Conservation (phyloP, 148 eudicot genomes). For the Fagopyrum tataricum region DNA sequence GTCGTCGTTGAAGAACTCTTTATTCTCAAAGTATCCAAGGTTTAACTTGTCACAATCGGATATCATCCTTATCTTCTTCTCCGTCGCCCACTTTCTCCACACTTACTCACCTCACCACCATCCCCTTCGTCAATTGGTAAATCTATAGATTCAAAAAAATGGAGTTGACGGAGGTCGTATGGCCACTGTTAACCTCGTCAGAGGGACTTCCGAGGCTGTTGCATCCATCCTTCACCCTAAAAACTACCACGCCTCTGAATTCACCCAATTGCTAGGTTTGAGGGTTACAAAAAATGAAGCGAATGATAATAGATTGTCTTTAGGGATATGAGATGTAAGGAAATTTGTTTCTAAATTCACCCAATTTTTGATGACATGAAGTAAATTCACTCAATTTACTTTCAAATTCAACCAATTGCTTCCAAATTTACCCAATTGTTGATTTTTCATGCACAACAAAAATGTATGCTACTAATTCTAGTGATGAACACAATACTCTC, state of each 20-base stretch:
- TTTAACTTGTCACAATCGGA: no score
- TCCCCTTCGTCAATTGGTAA: neutral
- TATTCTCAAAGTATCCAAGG: no score
- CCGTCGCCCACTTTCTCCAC: slow-evolving; percentile 85
- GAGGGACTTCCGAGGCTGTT: slow-evolving; percentile 79
- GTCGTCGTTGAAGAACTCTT: no score
- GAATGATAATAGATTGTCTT: slow-evolving; percentile 27
- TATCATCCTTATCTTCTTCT: no score
- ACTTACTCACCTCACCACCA: slow-evolving; percentile 27
- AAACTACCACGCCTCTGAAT: slow-evolving; percentile 55
- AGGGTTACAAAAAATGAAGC: slow-evolving; percentile 17
- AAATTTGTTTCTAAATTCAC: slow-evolving; percentile 50
- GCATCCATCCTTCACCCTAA: slow-evolving; percentile 77
- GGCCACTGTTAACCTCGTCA: slow-evolving; percentile 60
- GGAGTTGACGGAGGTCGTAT: slow-evolving; percentile 73
- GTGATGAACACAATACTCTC: no score
- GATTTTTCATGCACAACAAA: no score
- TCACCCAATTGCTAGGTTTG: slow-evolving; percentile 31
- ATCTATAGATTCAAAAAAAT: slow-evolving; percentile 54
- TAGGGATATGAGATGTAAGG: slow-evolving; percentile 78
- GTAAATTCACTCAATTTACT: no score
- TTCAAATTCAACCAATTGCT: no score
- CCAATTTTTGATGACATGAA: slow-evolving; percentile 25
- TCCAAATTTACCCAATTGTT: no score
- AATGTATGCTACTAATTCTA: no score